Evolutionary conservation across 2,329 filamentous ascomycete genomes (phyloP), one percentile per base, ranked within the genome.

Genomic region (Trichocomaceae sp.): DNA sequence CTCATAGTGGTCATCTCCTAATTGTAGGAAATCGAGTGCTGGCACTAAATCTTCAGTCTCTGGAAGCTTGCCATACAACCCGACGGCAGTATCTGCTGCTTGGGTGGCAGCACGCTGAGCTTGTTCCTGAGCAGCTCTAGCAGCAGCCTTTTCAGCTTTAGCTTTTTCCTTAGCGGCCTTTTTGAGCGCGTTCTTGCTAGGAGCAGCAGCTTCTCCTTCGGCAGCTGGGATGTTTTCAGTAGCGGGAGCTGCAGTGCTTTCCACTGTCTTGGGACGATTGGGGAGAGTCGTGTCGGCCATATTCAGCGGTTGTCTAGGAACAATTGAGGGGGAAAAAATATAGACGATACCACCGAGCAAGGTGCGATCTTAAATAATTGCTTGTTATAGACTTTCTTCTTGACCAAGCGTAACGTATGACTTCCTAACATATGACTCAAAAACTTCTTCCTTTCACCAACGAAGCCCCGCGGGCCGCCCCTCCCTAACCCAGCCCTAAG

Each of bases 131-230:
- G 89, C 87, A n/a, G 85, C 86, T 50, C 72, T 84, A 75, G 69
- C 82, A 69, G 65, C 79, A 45, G 87, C 87, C 73, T 95, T 95
- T 68, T 84, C 80, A 12, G 87, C 88, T 74, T 95, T 91, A 70
- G 92, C 91, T 76, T 90, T 90, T 26, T 91, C 88, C 76, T 95
- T 95, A 64, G 87, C 86, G 46, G 87, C 85, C 77, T 95, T 95
- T 77, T 95, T 95, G 60, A 86, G 75, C 15, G 84, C 89, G 73
- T 85, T 91, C 76, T 95, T 91, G 58, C 86, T 89, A 42, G 81
- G 77, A 13, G 75, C 75, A 52, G 75, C 76, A 54, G 72, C 74
- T 46, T 42, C 57, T 31, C 71, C 74, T 58, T 72, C 73, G 47
- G 64, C 69, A 22, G 66, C 56, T 54, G 67, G 60, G 35, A 47